A percentile compares a stretch with the other conserved stretches of the same genome.
These are phyloP conservation scores for Paracamarosporium sp. DNA, from an alignment of 2,329 filamentous ascomycete genomes.

Conservation along the genomic window DNA sequence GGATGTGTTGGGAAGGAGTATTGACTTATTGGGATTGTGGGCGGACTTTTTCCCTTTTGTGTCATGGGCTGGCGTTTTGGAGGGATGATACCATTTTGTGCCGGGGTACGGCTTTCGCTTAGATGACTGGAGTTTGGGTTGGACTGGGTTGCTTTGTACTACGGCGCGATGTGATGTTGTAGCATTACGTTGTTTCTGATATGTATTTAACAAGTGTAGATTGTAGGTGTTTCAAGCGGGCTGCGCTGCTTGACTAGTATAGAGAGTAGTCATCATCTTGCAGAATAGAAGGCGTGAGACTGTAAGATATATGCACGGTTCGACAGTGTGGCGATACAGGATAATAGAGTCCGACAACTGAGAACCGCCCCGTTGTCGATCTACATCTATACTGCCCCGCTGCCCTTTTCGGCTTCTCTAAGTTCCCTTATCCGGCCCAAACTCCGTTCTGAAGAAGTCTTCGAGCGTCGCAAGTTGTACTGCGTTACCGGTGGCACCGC, in stretches of 20 bases:
- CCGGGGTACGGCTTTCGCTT: background rate
- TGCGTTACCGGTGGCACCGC: conserved; percentile 4
- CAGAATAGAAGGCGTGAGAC: too few relatives aligned
- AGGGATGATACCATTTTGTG: background rate
- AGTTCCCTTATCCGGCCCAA: background rate
- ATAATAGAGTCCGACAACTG: too few relatives aligned
- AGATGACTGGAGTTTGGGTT: background rate
- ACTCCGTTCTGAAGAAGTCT: background rate
- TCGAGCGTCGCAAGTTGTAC: background rate
- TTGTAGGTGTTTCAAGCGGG: too few relatives aligned
- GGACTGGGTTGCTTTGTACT: background rate
- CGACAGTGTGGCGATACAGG: too few relatives aligned
- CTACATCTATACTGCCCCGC: background rate
- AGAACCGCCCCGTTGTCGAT: background rate
- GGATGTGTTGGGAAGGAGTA: background rate
- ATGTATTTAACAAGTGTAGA: too few relatives aligned
- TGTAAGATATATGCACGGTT: too few relatives aligned
- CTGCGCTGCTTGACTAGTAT: too few relatives aligned
- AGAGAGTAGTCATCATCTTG: too few relatives aligned
- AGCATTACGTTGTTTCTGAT: background rate
- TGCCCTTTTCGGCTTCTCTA: background rate
- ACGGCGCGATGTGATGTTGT: background rate
- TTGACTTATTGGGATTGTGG: background rate
- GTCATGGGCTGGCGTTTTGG: background rate
- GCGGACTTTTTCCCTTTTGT: background rate